Evolutionary conservation across 73 alveolate species (phyloP), one percentile per base, ranked within the genome.

Genomic region (Urostyla sp.): DNA sequence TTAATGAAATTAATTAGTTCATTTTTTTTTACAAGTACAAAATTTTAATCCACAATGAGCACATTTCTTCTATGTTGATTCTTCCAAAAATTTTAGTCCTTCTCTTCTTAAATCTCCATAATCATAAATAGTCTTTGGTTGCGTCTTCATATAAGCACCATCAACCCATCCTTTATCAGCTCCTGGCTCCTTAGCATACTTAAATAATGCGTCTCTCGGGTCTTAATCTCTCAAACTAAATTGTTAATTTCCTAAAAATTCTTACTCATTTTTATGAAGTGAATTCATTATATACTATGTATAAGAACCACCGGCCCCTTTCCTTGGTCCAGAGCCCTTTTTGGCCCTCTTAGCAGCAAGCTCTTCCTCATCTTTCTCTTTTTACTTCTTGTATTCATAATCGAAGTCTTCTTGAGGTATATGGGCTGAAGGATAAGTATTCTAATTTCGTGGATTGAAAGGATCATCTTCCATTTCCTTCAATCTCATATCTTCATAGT

Each of bases 161-260:
- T 92, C 95, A 10, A 93, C 91, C 95, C 96, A 95, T 24, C 35
- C 30, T 16, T 94, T 92, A 67, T 95, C 93, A 44, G 63, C 87
- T 75, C 80, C 92, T 38, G 96, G 81, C 27, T 84, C 90, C 30
- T 77, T 87, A 11, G 94, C 93, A 60, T 75, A 84, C 69, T 80
- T 89, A 38, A 88, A 79, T 35, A 95, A 78, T 51, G 88, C 91
- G 58, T 93, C 96, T 58, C 94, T 90, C 0, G 96, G 92, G 85
- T 95, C 99, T 67, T 90, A 95, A 56, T 91, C 95, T 78, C 95
- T 91, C 81, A n/a, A n/a, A n/a, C n/a, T n/a, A n/a, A n/a, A n/a
- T n/a, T n/a, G n/a, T n/a, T n/a, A n/a, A n/a, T n/a, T n/a, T n/a
- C n/a, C n/a, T n/a, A n/a, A n/a, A n/a, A n/a, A n/a, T n/a, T n/a